Conservation (phyloP, 371 early-diverging fungal species). For the Mucor indicus region DNA sequence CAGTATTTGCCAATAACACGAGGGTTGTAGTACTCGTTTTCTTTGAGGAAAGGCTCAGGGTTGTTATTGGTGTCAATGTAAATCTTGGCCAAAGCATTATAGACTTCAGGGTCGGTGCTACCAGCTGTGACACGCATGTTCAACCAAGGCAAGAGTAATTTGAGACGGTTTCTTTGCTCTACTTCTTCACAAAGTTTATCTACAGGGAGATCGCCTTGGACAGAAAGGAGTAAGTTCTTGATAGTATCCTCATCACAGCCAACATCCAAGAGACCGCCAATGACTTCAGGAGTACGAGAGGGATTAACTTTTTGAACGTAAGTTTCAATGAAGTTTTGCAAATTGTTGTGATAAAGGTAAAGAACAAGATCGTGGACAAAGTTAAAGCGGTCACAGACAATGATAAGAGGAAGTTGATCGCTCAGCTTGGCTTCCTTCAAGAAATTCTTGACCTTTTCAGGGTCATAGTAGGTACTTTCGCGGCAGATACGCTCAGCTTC, state of each 20-base stretch:
- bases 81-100: constrained; percentile 97
- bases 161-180: constrained; percentile 95
- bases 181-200: constrained; percentile 89
- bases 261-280: constrained; percentile 97
- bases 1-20: constrained; percentile 93
- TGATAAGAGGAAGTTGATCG: constrained; percentile 95
- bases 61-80: constrained; percentile 98
- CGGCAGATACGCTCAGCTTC: constrained; percentile 97
- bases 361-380: constrained; percentile 97
- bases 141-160: constrained; percentile 91
- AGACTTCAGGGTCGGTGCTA: constrained; percentile 82
- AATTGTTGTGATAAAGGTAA: constrained; percentile 89
- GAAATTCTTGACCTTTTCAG: constrained; percentile 97
- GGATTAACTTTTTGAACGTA: constrained; percentile 98
- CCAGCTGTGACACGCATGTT: constrained; percentile 87
- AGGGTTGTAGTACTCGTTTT: constrained; percentile 90
- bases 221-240: constrained; percentile 83
- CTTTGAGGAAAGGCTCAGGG: constrained; percentile 92
- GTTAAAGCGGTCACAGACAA: constrained; percentile 96
- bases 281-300: constrained; percentile 89
- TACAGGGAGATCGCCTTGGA: constrained; percentile 78
- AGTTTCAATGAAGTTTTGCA: constrained; percentile 94
- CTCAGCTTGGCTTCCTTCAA: constrained; percentile 94
- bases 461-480: constrained; percentile 93
- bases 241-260: constrained; percentile 94